phyloP scores from a whole-genome alignment of 2,329 filamentous ascomycete species.

The Botrytis squamosa region DNA sequence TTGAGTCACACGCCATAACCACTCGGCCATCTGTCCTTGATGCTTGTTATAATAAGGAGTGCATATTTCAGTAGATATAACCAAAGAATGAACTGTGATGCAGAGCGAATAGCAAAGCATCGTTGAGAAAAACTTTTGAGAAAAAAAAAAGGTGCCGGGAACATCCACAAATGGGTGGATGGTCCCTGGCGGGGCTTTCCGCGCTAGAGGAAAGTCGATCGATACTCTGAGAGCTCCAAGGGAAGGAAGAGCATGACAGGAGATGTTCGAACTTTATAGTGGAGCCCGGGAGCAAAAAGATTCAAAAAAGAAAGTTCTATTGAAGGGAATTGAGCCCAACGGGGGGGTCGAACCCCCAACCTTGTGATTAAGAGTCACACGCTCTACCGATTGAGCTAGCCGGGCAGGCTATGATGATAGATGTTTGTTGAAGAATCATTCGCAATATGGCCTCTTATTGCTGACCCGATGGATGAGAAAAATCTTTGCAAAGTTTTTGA shows the following conservation, averaged over 20 bases:
- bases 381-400: conserved; percentile 40
- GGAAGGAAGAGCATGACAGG: not conserved
- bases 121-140: not conserved
- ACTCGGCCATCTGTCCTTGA: conserved; percentile 8
- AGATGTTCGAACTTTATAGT: not conserved
- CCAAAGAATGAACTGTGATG: rapidly evolving
- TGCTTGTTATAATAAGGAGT: rapidly evolving
- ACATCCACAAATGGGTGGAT: conserved; percentile 7
- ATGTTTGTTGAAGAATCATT: not conserved
- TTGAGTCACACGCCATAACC: conserved; percentile 24
- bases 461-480: not conserved
- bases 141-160: not conserved
- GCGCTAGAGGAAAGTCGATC: not conserved
- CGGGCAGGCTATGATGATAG: conserved; percentile 26
- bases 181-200: not conserved
- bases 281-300: not conserved
- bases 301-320: not conserved
- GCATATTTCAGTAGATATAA: rapidly evolving
- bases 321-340: conserved; percentile 16
- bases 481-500: conserved; percentile 4
- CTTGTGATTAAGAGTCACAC: conserved; percentile 35
- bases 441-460: too few species aligned
- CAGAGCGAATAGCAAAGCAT: not conserved
- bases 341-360: conserved; percentile 20
- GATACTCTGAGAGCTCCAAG: not conserved